These are phyloP conservation scores for Diaporthe aspalathi DNA, from an alignment of 2,329 filamentous ascomycete genomes.

Conservation along the genomic window DNA sequence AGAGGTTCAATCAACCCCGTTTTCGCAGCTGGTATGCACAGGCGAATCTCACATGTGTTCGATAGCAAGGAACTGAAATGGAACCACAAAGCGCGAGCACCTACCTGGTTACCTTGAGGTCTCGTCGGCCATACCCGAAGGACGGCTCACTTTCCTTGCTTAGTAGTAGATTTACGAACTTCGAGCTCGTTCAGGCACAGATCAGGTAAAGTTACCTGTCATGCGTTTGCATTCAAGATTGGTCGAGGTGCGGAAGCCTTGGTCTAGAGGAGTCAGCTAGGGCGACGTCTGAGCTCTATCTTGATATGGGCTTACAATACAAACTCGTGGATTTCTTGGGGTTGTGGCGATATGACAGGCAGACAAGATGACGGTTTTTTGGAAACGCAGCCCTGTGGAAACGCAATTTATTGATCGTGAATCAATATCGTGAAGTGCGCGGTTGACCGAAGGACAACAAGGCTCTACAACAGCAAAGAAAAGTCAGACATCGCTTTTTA, in stretches of 20 bases:
- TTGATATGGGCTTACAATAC: slow-evolving; percentile 15
- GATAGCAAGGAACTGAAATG: not conserved
- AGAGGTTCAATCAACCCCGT: not conserved
- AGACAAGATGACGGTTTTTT: slow-evolving; percentile 13
- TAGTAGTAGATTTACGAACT: slow-evolving; percentile 10
- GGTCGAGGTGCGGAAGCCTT: slow-evolving; percentile 22
- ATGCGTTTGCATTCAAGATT: slow-evolving; percentile 10
- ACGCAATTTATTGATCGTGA: not conserved
- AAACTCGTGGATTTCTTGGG: slow-evolving; percentile 10
- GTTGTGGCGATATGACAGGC: not conserved
- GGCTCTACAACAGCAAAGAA: slow-evolving; percentile 19
- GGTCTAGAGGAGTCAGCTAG: slow-evolving; percentile 21
- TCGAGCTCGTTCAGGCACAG: slow-evolving; percentile 15
- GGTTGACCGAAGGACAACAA: slow-evolving; percentile 8
- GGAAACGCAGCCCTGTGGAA: not conserved
- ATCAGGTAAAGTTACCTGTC: not conserved
- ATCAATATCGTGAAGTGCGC: slow-evolving; percentile 16
- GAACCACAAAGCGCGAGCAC: not conserved
- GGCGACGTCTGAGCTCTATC: slow-evolving; percentile 18
- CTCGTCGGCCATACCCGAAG: slow-evolving; percentile 22
- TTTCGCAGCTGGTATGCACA: not conserved
- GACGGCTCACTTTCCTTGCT: not conserved
- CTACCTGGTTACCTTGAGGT: slow-evolving; percentile 15
- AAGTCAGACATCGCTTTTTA: slow-evolving; percentile 10
- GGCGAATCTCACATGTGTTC: not conserved